Percentiles rank a stretch among this genome's conserved stretches.
phyloP scores from a whole-genome alignment of 2,329 filamentous ascomycete species.

The Pseudocercospora cruenta region DNA sequence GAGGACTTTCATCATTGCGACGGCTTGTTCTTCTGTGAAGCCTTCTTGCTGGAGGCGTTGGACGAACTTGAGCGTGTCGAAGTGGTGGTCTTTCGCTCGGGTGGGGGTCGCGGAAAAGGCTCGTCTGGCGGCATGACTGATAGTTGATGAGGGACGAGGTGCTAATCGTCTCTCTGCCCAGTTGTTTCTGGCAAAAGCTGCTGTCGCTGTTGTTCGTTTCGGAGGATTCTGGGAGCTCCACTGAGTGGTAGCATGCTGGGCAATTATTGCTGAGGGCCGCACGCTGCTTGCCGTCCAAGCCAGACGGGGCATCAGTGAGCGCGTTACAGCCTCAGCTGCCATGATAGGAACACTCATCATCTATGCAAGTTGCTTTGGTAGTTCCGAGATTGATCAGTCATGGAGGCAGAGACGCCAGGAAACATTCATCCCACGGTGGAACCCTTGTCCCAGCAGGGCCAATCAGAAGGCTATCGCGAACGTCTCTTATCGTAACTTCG shows the following conservation, averaged over 20 bases:
- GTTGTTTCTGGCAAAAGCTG: conserved; percentile 25
- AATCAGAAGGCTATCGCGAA: conserved; percentile 10
- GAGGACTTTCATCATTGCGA: conserved; percentile 97
- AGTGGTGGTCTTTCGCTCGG: conserved; percentile 80
- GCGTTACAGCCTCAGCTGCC: conserved; percentile 39
- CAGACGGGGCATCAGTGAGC: conserved; percentile 44
- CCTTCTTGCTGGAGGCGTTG: conserved; percentile 86
- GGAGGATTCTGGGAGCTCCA: conserved; percentile 8
- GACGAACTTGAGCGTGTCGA: conserved; percentile 97
- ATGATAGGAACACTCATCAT: conserved; percentile 15
- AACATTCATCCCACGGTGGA: conserved; percentile 5
- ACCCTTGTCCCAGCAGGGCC: neutral
- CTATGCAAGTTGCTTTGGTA: neutral
- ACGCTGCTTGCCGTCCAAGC: conserved; percentile 40
- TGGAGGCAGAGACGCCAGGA: neutral
- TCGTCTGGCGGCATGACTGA: conserved; percentile 19
- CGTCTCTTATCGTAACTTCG: neutral
- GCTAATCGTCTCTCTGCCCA: conserved; percentile 24
- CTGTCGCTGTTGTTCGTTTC: conserved; percentile 25
- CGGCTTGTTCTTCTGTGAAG: conserved; percentile 92
- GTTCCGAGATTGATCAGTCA: neutral
- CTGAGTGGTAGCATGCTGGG: conserved; percentile 20
- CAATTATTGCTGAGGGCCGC: conserved; percentile 28
- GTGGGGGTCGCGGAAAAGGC: conserved; percentile 69
- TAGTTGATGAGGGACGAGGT: conserved; percentile 8